Evolutionary conservation across 2,329 filamentous ascomycete genomes (phyloP).

Genomic region (Camillea tinctor): DNA sequence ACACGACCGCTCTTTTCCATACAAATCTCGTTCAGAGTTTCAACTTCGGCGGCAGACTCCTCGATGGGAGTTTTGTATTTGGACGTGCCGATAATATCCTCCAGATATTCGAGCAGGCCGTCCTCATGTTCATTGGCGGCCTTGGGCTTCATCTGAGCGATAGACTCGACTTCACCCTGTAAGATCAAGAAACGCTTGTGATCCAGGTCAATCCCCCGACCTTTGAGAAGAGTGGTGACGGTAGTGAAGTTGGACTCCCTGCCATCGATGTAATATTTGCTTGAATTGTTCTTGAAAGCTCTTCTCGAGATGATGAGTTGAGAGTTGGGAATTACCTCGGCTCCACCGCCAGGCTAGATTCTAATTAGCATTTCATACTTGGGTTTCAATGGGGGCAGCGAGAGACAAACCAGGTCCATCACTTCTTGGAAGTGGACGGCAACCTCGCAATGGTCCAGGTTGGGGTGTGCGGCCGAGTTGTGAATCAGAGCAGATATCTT

Average conservation of each 20-base stretch:
- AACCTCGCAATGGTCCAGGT: constrained; percentile 90
- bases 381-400: background rate
- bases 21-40: constrained; percentile 90
- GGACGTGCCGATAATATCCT: constrained; percentile 98
- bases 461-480: constrained; percentile 84
- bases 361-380: constrained; percentile 26
- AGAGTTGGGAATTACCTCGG: constrained; percentile 78
- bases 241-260: constrained; percentile 88
- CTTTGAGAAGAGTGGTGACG: constrained; percentile 83
- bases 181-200: constrained; percentile 98
- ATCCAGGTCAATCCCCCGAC: constrained; percentile 89
- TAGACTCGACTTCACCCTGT: constrained; percentile 97
- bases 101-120: constrained; percentile 90
- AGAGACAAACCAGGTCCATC: constrained; percentile 66
- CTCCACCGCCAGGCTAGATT: constrained; percentile 64
- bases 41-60: constrained; percentile 85
- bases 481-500: constrained; percentile 98
- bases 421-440: constrained; percentile 96
- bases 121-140: constrained; percentile 94
- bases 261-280: constrained; percentile 96
- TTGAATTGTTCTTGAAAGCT: constrained; percentile 97
- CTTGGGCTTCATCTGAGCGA: constrained; percentile 98
- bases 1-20: constrained; percentile 93
- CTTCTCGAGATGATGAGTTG: constrained; percentile 84
- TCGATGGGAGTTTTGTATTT: constrained; percentile 98